Conservation (phyloP, 2,329 filamentous ascomycete species). For the Beauveria medogensis region DNA sequence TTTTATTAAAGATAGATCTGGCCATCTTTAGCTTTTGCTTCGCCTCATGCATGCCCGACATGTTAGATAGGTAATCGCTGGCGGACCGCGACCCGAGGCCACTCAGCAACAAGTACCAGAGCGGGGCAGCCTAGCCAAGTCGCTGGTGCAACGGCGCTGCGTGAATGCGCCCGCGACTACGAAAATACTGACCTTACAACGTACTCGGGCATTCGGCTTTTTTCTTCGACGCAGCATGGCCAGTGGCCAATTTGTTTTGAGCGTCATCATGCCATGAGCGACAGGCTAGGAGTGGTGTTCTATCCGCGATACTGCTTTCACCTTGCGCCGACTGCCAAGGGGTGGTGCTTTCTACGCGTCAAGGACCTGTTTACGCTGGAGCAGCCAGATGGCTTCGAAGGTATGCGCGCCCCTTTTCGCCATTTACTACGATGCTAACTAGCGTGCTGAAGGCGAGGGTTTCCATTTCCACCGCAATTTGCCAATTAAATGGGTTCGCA, state of each 20-base stretch:
- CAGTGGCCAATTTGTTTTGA: background rate
- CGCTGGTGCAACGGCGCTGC: background rate
- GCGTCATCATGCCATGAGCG: slow-evolving; percentile 43
- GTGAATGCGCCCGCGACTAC: background rate
- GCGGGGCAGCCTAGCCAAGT: background rate
- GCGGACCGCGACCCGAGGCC: too few species aligned
- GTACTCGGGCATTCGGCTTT: background rate
- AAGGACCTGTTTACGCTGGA: slow-evolving; percentile 41
- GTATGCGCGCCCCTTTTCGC: slow-evolving; percentile 25
- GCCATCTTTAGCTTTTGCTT: background rate
- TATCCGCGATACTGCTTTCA: slow-evolving; percentile 59
- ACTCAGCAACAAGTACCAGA: too few species aligned
- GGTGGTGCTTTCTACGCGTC: slow-evolving; percentile 49
- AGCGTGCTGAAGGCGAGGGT: slow-evolving; percentile 26
- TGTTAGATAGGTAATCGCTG: too few species aligned
- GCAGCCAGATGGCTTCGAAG: slow-evolving; percentile 43
- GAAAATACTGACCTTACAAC: background rate
- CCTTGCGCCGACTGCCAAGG: slow-evolving; percentile 51
- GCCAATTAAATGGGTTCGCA: slow-evolving; percentile 66
- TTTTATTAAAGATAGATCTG: too few species aligned
- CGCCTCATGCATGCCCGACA: too few species aligned
- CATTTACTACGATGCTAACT: background rate
- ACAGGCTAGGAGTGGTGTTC: slow-evolving; percentile 26
- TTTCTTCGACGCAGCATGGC: background rate
- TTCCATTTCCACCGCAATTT: slow-evolving; percentile 65